These are phyloP conservation scores for Phytophthora idaei DNA, from an alignment of 352 stramenopile species.

Conservation along the genomic window DNA sequence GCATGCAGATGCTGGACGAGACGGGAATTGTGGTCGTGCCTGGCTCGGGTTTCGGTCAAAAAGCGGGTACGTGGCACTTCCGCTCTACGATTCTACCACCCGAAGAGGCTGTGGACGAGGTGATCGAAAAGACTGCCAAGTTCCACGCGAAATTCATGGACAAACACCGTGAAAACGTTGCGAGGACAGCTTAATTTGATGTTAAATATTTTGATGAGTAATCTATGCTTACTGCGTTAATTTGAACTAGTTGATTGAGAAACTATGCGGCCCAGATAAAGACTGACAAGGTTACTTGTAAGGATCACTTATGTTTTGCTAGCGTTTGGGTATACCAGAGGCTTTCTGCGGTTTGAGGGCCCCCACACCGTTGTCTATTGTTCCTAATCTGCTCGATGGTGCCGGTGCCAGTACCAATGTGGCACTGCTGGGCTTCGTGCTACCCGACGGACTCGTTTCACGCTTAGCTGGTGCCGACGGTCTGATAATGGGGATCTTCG, in stretches of 20 bases:
- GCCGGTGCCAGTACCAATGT: constrained; percentile 24
- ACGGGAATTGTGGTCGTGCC: constrained; percentile 99
- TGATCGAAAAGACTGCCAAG: constrained; percentile 93
- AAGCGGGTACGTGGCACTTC: constrained; percentile 97
- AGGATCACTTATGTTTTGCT: constrained; percentile 1
- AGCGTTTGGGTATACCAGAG: constrained; percentile 32
- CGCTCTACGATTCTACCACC: constrained; percentile 98
- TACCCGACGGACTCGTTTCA: constrained; percentile 62
- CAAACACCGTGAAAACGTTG: constrained; percentile 83
- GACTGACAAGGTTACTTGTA: constrained; percentile 23
- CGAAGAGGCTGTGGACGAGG: constrained; percentile 94
- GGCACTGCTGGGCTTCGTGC: constrained; percentile 49
- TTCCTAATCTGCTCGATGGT: constrained; percentile 37
- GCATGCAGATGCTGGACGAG: constrained; percentile 94
- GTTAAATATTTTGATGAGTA: constrained; percentile 11
- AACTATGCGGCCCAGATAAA: background rate
- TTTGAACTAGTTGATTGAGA: no score
- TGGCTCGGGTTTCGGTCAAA: constrained; percentile 97
- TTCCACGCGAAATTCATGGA: constrained; percentile 97
- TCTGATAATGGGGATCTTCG: constrained; percentile 80
- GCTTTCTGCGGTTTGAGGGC: constrained; percentile 31
- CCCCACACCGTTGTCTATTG: constrained; percentile 37
- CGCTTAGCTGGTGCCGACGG: constrained; percentile 71
- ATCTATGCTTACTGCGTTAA: background rate
- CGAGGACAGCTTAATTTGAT: background rate